These are phyloP conservation scores for Paecilomyces niveus DNA, from an alignment of 2,329 filamentous ascomycete genomes.

Conservation along the genomic window DNA sequence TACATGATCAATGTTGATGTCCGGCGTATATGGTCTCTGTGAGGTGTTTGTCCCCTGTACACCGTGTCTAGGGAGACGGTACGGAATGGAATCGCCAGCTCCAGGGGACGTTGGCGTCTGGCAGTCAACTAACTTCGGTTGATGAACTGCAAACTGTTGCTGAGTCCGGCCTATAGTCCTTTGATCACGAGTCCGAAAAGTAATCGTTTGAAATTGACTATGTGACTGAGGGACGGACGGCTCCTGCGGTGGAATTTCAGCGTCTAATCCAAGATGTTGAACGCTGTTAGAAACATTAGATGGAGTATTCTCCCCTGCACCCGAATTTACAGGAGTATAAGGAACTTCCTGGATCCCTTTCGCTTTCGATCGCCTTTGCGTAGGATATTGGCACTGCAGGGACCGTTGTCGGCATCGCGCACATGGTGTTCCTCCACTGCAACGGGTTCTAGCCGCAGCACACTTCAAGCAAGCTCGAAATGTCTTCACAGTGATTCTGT, in stretches of 20 bases:
- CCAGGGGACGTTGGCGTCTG: not conserved
- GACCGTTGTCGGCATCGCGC: conserved; percentile 29
- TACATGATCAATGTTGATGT: not conserved
- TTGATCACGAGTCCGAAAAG: not conserved
- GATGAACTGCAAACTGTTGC: not conserved
- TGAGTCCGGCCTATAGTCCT: not conserved
- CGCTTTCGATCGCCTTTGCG: conserved; percentile 29
- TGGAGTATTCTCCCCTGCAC: not conserved
- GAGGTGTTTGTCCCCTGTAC: not conserved
- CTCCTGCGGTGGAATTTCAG: not conserved
- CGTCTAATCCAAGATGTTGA: not conserved
- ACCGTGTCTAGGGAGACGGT: not conserved
- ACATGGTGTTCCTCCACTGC: conserved; percentile 31
- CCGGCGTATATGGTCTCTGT: not conserved
- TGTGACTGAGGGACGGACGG: not conserved
- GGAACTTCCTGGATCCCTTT: conserved; percentile 14
- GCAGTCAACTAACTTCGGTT: not conserved
- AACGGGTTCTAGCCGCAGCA: conserved; percentile 32
- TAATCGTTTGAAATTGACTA: not conserved
- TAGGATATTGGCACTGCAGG: conserved; percentile 33
- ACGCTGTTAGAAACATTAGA: not conserved
- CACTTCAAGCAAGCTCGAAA: conserved; percentile 35
- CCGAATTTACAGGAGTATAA: conserved; percentile 4
- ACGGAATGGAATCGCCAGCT: not conserved
- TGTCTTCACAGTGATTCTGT: conserved; percentile 36